Percentiles rank a stretch among this genome's conserved stretches.
Evolutionary conservation across 768 basidiomycete species (phyloP).

Genomic region (Suillus decipiens): DNA sequence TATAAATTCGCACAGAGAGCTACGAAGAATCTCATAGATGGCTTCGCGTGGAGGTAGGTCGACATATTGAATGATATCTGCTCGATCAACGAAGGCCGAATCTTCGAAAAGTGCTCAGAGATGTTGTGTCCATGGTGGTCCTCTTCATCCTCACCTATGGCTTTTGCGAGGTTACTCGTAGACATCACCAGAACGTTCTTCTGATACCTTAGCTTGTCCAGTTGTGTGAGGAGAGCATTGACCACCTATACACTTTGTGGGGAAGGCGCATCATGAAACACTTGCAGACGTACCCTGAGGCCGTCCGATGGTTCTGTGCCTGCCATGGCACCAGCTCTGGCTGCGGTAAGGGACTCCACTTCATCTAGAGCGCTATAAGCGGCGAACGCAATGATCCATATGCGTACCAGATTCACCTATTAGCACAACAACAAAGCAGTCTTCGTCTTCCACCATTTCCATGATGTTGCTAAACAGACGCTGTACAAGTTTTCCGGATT

Average conservation of each 20-base stretch:
- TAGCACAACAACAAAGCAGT: conserved; percentile 88
- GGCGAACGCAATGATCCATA: conserved; percentile 6
- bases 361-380: conserved; percentile 62
- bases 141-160: conserved; percentile 67
- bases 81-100: conserved; percentile 93
- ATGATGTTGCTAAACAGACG: conserved; percentile 86
- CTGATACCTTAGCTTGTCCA: conserved; percentile 90
- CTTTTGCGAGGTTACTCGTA: conserved; percentile 92
- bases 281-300: conserved; percentile 60
- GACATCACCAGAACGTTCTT: conserved; percentile 97
- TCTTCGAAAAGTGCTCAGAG: conserved; percentile 49
- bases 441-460: conserved; percentile 91
- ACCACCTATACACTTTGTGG: conserved; percentile 68
- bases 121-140: neutral
- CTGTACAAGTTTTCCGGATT: conserved; percentile 97
- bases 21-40: conserved; percentile 88
- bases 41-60: conserved; percentile 91
- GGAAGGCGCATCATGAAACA: neutral
- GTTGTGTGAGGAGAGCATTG: conserved; percentile 93
- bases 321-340: conserved; percentile 90
- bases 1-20: conserved; percentile 81
- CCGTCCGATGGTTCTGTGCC: conserved; percentile 97
- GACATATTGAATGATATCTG: conserved; percentile 94
- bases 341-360: conserved; percentile 94
- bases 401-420: conserved; percentile 59